A percentile compares a stretch with the other conserved stretches of the same genome.
Evolutionary conservation across 1,284 basidiomycete genomes (phyloP).

Genomic region (Thelephora terrestris): DNA sequence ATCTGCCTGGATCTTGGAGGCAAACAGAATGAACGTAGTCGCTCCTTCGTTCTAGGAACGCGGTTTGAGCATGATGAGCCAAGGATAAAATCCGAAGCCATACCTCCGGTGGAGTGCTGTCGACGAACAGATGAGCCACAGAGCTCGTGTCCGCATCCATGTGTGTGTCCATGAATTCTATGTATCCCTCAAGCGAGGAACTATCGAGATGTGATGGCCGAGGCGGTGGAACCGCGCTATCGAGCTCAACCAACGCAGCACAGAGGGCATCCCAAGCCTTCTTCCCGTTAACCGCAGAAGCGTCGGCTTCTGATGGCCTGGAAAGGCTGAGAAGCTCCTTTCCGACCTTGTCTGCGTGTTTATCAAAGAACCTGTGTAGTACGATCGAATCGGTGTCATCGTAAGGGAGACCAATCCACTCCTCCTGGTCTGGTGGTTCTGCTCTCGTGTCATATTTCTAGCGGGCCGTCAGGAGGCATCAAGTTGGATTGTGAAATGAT

Average conservation of each 20-base stretch:
- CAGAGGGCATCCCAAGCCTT: constrained; percentile 71
- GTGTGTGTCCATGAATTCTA: constrained; percentile 63
- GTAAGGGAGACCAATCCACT: constrained; percentile 63
- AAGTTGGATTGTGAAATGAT: constrained; percentile 3
- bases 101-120: constrained; percentile 41
- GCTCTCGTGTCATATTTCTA: constrained; percentile 42
- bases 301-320: constrained; percentile 45
- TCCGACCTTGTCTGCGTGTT: constrained; percentile 76
- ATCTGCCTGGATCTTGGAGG: constrained; percentile 71
- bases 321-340: constrained; percentile 71
- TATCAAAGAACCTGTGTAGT: constrained; percentile 74
- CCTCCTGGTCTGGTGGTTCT: constrained; percentile 34
- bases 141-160: constrained; percentile 49
- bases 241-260: constrained; percentile 66
- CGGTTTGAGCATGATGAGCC: not conserved
- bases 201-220: constrained; percentile 40
- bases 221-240: constrained; percentile 59
- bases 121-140: constrained; percentile 63
- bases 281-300: constrained; percentile 53
- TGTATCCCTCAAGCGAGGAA: constrained; percentile 48
- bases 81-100: constrained; percentile 8
- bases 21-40: constrained; percentile 50
- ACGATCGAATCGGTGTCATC: constrained; percentile 78
- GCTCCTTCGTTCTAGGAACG: constrained; percentile 32
- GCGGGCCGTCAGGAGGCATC: not conserved